A percentile compares a stretch with the other conserved stretches of the same genome.
Evolutionary conservation across 108 stramenopile genomes (phyloP).

Genomic region (Epithemia pelagica): DNA sequence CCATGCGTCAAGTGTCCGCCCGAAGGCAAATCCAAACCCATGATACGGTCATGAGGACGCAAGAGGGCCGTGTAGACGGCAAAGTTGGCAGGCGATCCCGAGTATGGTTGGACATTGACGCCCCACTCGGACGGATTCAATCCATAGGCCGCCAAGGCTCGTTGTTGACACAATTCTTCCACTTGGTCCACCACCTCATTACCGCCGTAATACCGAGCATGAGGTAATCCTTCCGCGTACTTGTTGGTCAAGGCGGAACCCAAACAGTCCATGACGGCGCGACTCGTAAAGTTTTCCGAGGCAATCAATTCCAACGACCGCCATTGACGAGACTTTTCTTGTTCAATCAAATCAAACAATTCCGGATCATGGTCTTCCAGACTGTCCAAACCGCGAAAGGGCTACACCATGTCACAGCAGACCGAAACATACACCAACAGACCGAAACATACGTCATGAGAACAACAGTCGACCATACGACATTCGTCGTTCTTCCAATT

Average conservation of each 20-base stretch:
- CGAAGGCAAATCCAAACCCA: conserved; percentile 98
- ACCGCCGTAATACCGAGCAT: conserved; percentile 99
- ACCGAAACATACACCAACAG: background rate
- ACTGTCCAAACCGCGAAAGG: conserved; percentile 81
- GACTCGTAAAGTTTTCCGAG: conserved; percentile 98
- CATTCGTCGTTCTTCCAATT: no score
- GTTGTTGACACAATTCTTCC: conserved; percentile 90
- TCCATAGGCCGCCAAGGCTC: conserved; percentile 96
- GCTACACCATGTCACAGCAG: no score
- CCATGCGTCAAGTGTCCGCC: conserved; percentile 99
- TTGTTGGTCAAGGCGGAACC: conserved; percentile 99
- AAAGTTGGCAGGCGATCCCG: conserved; percentile 99
- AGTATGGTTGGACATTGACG: conserved; percentile 96
- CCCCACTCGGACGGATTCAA: conserved; percentile 96
- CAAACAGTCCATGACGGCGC: conserved; percentile 97
- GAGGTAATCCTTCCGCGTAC: conserved; percentile 98
- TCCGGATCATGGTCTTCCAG: conserved; percentile 97
- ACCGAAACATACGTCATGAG: background rate
- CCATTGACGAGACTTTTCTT: conserved; percentile 92
- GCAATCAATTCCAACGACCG: conserved; percentile 98
- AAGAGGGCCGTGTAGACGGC: conserved; percentile 98
- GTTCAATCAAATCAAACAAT: conserved; percentile 93
- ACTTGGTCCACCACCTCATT: conserved; percentile 95
- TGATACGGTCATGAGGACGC: conserved; percentile 98
- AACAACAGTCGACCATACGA: background rate